Conservation (phyloP, 73 alveolate genomes). For the Paramecium pentaurelia region DNA sequence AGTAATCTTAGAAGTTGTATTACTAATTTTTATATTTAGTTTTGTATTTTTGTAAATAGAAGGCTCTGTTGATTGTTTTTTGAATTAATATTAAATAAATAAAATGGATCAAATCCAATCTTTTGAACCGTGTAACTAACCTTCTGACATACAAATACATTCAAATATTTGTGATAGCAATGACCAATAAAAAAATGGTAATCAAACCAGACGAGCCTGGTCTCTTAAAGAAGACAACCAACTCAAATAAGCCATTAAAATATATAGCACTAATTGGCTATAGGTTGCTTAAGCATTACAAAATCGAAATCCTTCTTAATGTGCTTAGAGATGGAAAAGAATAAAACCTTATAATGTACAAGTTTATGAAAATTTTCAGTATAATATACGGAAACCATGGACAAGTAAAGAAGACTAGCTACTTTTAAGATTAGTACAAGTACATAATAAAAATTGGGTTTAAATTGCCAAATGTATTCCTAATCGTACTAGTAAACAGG, state of each 20-base stretch:
- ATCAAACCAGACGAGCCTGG: not conserved
- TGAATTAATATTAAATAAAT: not conserved
- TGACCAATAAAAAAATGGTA: not conserved
- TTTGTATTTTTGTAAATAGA: not conserved
- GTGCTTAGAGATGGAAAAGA: conserved; percentile 54
- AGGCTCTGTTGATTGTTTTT: not conserved
- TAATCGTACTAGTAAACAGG: conserved; percentile 84
- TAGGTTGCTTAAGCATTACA: not conserved
- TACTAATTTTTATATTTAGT: not conserved
- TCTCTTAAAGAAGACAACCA: not conserved
- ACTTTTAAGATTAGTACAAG: not conserved
- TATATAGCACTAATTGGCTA: conserved; percentile 5
- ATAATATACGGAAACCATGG: conserved; percentile 29
- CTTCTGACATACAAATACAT: not conserved
- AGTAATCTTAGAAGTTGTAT: not conserved
- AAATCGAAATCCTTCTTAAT: conserved; percentile 38
- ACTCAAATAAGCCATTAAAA: not conserved
- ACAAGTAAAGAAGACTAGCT: conserved; percentile 41
- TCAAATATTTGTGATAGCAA: not conserved
- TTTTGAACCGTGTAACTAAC: not conserved
- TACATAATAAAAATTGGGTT: conserved; percentile 45
- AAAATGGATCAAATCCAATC: not conserved
- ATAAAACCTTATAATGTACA: not conserved
- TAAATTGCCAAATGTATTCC: conserved; percentile 47
- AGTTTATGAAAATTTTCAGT: not conserved